Base-by-base conservation (phyloP, 805 yeast genomes). In the Suhomyces emberorum region DNA sequence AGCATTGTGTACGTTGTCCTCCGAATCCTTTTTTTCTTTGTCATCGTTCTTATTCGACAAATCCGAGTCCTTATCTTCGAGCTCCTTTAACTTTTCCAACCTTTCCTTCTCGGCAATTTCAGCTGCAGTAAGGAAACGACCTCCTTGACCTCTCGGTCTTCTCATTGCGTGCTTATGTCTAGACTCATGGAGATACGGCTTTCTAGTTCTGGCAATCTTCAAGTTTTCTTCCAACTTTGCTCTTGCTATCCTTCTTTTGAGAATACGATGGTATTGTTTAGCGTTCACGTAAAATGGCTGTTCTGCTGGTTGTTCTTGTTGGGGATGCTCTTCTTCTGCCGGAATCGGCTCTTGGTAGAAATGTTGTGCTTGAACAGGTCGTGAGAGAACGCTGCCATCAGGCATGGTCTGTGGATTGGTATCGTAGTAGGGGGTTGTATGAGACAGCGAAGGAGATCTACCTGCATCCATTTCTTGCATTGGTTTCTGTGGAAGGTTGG, bases 111-210 rank as follows among this genome's bases (percentile, higher is more conserved):
- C 73, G 3, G 73, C 73, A 31, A 69, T 68, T 46, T 69, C 74
- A 5, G 96, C 95, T 10, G 98, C 96, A 1, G 99, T 93, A 41
- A 93, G 64, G 49, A 93, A 93, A 42, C 99, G 72, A 5, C 99
- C 99, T 21, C 98, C 98, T 65, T 93, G 98, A 18, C 99, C 99
- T 50, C 99, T 78, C 11, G 98, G 98, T 58, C 99, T 77, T 56
- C 98, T 76, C 98, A 93, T 93, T 3, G 99, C 99, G 59, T 93
- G 99, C 58, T 93, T 91, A 59, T 93, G 99, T 51, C 99, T 75
- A 14, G 96, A 87, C 61, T 93, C 98, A 57, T 93, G 99, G 33
- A 93, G 61, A 60, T 95, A 91, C 9, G 98, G 97, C 56, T 83
- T 83, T 51, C 98, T 77, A 12, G 95, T 95, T 44, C 95, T 76